A percentile compares a stretch with the other conserved stretches of the same genome.
phyloP scores from a whole-genome alignment of 1,284 basidiomycete species.

The Cutaneotrichosporon sp. region DNA sequence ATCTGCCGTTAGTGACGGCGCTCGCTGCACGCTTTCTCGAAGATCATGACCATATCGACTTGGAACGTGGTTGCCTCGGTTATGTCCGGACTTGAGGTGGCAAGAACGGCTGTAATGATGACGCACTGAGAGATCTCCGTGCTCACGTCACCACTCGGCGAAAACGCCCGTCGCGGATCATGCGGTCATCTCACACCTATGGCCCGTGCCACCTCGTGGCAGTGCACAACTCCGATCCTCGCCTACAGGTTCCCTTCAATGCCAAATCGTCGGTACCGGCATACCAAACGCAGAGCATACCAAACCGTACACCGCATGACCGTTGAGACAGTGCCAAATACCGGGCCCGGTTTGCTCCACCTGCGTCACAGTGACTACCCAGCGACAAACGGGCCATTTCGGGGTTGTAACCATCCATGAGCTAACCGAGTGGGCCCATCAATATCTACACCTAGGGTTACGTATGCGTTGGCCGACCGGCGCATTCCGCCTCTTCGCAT shows the following conservation, averaged over 20 bases:
- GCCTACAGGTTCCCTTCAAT: too few species aligned
- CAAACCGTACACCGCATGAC: not conserved
- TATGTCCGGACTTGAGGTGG: too few species aligned
- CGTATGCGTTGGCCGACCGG: not conserved
- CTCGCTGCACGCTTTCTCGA: not conserved
- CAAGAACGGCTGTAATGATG: too few species aligned
- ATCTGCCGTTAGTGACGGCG: not conserved
- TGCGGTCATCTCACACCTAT: too few species aligned
- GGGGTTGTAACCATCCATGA: constrained; percentile 2
- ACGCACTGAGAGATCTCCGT: too few species aligned
- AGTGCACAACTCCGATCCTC: not conserved
- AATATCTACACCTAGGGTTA: not conserved
- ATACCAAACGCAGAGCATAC: not conserved
- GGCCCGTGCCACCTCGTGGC: too few species aligned
- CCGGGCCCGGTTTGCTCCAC: not conserved
- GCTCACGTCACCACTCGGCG: too few species aligned
- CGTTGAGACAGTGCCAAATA: not conserved
- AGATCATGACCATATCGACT: too few species aligned
- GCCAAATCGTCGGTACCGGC: not conserved
- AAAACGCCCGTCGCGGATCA: too few species aligned
- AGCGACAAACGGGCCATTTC: not conserved
- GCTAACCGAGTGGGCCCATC: not conserved
- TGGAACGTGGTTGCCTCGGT: too few species aligned
- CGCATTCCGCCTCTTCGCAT: not conserved
- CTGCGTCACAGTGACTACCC: not conserved